Conservation (phyloP, 176 grass and related monocot species). For the Chloris gayana region DNA sequence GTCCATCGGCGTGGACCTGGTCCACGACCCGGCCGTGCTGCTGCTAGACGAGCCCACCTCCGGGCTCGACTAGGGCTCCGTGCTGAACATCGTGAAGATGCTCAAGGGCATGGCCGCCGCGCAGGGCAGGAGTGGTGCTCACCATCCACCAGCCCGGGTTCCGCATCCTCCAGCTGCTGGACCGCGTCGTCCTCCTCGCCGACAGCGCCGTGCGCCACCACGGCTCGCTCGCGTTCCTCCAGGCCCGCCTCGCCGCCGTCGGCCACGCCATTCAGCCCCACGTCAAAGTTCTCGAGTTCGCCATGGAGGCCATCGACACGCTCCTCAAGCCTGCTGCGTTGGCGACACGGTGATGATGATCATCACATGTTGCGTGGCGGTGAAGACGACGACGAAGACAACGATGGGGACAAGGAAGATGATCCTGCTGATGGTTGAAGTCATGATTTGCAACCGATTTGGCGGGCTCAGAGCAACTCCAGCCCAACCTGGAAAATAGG, state of each 20-base stretch:
- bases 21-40: slow-evolving; percentile 84
- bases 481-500: too few species aligned
- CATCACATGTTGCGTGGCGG: too few species aligned
- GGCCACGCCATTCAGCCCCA: slow-evolving; percentile 71
- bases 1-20: slow-evolving; percentile 83
- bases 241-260: slow-evolving; percentile 50
- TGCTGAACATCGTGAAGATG: slow-evolving; percentile 84
- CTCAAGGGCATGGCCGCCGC: slow-evolving; percentile 61
- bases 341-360: too few species aligned
- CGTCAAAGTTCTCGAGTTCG: slow-evolving; percentile 91
- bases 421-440: too few species aligned
- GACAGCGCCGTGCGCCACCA: slow-evolving; percentile 74
- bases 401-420: too few species aligned
- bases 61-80: slow-evolving; percentile 74
- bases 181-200: slow-evolving; percentile 73
- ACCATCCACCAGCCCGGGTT: slow-evolving; percentile 92
- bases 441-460: too few species aligned
- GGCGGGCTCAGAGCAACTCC: too few species aligned
- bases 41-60: slow-evolving; percentile 93
- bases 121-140: slow-evolving; percentile 70
- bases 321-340: slow-evolving; percentile 46
- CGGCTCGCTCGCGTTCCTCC: slow-evolving; percentile 61
- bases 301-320: slow-evolving; percentile 70
- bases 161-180: slow-evolving; percentile 82
- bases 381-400: too few species aligned